phyloP scores from a whole-genome alignment of 148 eudicot genomes.

The Nepenthes mirabilis region DNA sequence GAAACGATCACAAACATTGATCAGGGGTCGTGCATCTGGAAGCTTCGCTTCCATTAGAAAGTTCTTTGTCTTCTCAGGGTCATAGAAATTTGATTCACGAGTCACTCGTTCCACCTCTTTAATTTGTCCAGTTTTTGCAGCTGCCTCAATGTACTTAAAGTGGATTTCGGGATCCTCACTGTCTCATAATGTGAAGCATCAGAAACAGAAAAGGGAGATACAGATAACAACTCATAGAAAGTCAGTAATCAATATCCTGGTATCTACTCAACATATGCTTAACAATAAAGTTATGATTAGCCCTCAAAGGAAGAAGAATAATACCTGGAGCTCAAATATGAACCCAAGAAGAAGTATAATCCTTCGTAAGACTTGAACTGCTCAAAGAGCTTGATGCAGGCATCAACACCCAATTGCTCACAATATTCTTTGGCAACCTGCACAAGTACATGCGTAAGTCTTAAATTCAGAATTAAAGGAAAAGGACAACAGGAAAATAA shows the following conservation, averaged over 20 bases:
- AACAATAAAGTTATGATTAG: no score
- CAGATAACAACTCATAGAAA: background rate
- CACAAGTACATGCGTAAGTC: constrained; percentile 6
- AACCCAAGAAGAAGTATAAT: constrained; percentile 86
- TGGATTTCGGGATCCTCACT: constrained; percentile 98
- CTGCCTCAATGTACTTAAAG: constrained; percentile 95
- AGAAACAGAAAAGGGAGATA: background rate
- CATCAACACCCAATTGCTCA: constrained; percentile 82
- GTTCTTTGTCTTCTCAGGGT: constrained; percentile 89
- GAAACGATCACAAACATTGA: constrained; percentile 92
- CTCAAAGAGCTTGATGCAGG: constrained; percentile 91
- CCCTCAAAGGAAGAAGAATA: constrained; percentile 3
- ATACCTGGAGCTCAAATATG: constrained; percentile 93
- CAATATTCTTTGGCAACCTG: constrained; percentile 97
- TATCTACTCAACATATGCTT: no score
- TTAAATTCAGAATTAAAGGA: background rate
- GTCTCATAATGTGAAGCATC: constrained; percentile 8
- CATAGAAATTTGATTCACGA: constrained; percentile 88
- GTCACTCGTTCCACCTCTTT: constrained; percentile 98
- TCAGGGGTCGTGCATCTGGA: constrained; percentile 95
- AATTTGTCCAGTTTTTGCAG: constrained; percentile 97
- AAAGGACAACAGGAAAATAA: background rate
- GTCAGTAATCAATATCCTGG: no score
- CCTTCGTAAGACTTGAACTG: constrained; percentile 95
- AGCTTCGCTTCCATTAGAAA: constrained; percentile 97